Evolutionary conservation across 1,284 basidiomycete species (phyloP).

Genomic region (Austropuccinia psidii): DNA sequence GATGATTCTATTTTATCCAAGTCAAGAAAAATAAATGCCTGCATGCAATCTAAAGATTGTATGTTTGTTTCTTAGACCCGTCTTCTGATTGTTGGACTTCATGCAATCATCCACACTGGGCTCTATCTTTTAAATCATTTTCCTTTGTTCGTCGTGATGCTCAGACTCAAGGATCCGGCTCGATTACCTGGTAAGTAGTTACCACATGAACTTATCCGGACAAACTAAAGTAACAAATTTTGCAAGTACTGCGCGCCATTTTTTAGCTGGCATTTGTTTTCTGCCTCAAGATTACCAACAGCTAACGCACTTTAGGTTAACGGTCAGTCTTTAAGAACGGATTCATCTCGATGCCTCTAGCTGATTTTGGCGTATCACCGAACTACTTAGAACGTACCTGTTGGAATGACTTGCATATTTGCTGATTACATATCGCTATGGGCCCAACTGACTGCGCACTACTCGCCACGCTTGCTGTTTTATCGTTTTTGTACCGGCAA

Average conservation of each 20-base stretch:
- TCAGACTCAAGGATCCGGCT: slow-evolving; percentile 75
- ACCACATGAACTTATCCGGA: too few species aligned
- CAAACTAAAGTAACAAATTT: not conserved
- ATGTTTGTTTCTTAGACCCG: slow-evolving; percentile 54
- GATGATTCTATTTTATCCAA: slow-evolving; percentile 42
- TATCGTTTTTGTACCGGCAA: slow-evolving; percentile 18
- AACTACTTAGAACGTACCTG: slow-evolving; percentile 22
- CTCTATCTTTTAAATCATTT: slow-evolving; percentile 79
- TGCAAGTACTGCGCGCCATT: not conserved
- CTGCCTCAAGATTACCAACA: not conserved
- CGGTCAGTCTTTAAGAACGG: not conserved
- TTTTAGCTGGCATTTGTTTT: slow-evolving; percentile 32
- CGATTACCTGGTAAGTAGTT: slow-evolving; percentile 63
- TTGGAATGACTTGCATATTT: slow-evolving; percentile 33
- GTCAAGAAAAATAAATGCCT: too few species aligned
- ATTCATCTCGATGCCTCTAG: not conserved
- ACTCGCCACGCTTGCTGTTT: slow-evolving; percentile 24
- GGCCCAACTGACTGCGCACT: slow-evolving; percentile 29
- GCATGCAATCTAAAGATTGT: not conserved
- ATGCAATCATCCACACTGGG: slow-evolving; percentile 59
- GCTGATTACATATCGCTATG: slow-evolving; percentile 35
- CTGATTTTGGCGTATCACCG: not conserved
- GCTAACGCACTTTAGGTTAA: not conserved
- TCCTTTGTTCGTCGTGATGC: slow-evolving; percentile 77
- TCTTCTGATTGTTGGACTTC: slow-evolving; percentile 56